A percentile compares a stretch with the other conserved stretches of the same genome.
These are phyloP conservation scores for Pseudopithomyces chartarum DNA, from an alignment of 2,329 filamentous ascomycete species.

Conservation along the genomic window DNA sequence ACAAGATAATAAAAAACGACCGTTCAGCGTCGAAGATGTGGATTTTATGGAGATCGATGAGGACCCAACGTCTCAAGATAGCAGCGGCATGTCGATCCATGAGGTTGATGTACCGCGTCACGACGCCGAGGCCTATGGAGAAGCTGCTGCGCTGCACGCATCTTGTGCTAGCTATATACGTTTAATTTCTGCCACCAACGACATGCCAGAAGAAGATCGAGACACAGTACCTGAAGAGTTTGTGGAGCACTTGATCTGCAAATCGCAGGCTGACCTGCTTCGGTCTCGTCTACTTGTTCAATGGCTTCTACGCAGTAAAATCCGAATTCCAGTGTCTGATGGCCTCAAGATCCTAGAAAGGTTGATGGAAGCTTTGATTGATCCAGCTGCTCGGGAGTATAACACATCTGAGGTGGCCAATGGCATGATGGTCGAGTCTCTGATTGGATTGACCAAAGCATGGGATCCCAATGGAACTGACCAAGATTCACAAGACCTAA, in stretches of 20 bases:
- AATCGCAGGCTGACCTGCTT: slow-evolving; percentile 36
- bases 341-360: slow-evolving; percentile 36
- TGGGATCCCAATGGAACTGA: slow-evolving; percentile 31
- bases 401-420: slow-evolving; percentile 47
- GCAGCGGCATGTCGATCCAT: slow-evolving; percentile 48
- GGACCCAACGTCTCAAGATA: slow-evolving; percentile 65
- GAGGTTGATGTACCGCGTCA: slow-evolving; percentile 53
- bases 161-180: slow-evolving; percentile 35
- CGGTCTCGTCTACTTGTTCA: slow-evolving; percentile 36
- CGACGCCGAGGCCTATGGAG: slow-evolving; percentile 39
- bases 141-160: slow-evolving; percentile 34
- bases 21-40: slow-evolving; percentile 43
- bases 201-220: slow-evolving; percentile 13
- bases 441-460: slow-evolving; percentile 33
- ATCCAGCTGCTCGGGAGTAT: slow-evolving; percentile 41
- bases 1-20: slow-evolving; percentile 32
- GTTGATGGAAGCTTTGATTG: slow-evolving; percentile 36
- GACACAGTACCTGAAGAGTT: slow-evolving; percentile 31
- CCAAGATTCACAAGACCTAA: slow-evolving; percentile 50
- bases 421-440: slow-evolving; percentile 39
- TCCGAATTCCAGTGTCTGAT: slow-evolving; percentile 26
- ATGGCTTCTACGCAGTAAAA: slow-evolving; percentile 27
- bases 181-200: slow-evolving; percentile 28
- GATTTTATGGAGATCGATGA: slow-evolving; percentile 72
- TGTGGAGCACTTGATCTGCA: slow-evolving; percentile 30